phyloP scores from a whole-genome alignment of 176 grass and related monocot genomes.

The Triticum aestivum region IWGSC_CS_RefSeq_v2.1 NC_057809.1:613156609-613157108 shows the following conservation, averaged over 20 bases:
- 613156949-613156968: slow-evolving; percentile 79
- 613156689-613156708: slow-evolving; percentile 88
- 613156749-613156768: slow-evolving; percentile 67
- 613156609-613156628: slow-evolving; percentile 48
- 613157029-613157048: background rate
- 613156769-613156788: slow-evolving; percentile 86
- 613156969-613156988: slow-evolving; percentile 31
- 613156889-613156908: background rate
- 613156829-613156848: slow-evolving; percentile 59
- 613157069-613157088: slow-evolving; percentile 58
- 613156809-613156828: slow-evolving; percentile 92
- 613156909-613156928: background rate
- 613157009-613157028: slow-evolving; percentile 51
- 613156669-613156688: slow-evolving; percentile 62
- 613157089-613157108: slow-evolving; percentile 66
- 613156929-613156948: background rate
- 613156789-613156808: slow-evolving; percentile 69
- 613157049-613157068: slow-evolving; percentile 39
- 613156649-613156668: slow-evolving; percentile 54
- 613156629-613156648: slow-evolving; percentile 72
- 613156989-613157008: background rate
- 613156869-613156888: too few relatives aligned
- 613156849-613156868: too few relatives aligned
- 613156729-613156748: slow-evolving; percentile 65
- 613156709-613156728: slow-evolving; percentile 39